A percentile compares a stretch with the other conserved stretches of the same genome.
phyloP scores from a whole-genome alignment of 192 early-diverging fungal genomes.

The Entomortierella lignicola region DNA sequence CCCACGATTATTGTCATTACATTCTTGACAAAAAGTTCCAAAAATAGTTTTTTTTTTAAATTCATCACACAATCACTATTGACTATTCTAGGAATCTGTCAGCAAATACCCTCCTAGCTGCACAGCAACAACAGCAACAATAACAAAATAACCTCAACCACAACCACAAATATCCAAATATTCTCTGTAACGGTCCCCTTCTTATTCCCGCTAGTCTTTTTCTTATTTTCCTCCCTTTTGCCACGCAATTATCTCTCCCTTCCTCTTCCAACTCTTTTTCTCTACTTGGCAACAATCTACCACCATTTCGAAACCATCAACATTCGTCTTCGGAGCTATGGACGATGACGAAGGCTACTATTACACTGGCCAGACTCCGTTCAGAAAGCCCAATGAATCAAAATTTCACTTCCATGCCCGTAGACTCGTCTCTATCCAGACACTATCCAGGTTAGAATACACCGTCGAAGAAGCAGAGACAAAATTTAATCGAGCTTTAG shows the following conservation, averaged over 20 bases:
- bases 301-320: constrained; percentile 36
- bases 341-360: constrained; percentile 54
- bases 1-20: no score
- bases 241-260: background rate
- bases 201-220: no score
- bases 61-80: no score
- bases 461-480: constrained; percentile 42
- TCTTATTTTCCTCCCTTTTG: background rate
- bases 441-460: constrained; percentile 44
- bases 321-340: constrained; percentile 39
- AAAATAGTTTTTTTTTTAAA: no score
- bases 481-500: constrained; percentile 49
- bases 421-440: constrained; percentile 44
- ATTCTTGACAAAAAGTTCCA: no score
- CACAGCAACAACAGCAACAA: no score
- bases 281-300: background rate
- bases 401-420: constrained; percentile 32
- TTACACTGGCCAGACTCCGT: constrained; percentile 53
- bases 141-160: background rate
- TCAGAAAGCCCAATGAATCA: constrained; percentile 48
- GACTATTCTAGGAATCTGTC: no score
- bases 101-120: no score
- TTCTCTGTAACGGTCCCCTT: no score
- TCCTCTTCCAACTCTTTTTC: background rate
- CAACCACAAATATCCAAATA: background rate